Conservation (phyloP, 768 basidiomycete species). For the Leccinum fibrillosum region DNA sequence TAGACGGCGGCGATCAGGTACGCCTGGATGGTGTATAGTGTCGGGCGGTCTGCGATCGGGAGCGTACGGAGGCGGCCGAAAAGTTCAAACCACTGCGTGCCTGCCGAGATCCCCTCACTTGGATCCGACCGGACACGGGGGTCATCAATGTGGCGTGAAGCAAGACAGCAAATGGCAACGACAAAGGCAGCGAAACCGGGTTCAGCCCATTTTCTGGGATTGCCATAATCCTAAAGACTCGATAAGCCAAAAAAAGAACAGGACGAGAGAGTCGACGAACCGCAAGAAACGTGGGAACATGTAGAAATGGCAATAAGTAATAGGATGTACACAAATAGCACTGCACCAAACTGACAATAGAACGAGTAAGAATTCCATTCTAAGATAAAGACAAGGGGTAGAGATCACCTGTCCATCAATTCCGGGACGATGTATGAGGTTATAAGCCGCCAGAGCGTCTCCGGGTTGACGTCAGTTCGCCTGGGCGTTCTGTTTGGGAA, state of each 20-base stretch:
- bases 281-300: conserved; percentile 83
- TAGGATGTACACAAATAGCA: conserved; percentile 91
- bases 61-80: conserved; percentile 85
- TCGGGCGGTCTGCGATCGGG: conserved; percentile 84
- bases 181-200: conserved; percentile 94
- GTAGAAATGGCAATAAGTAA: conserved; percentile 88
- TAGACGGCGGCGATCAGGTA: conserved; percentile 91
- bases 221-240: conserved; percentile 74
- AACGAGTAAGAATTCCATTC: conserved; percentile 12
- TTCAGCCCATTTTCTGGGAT: conserved; percentile 93
- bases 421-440: conserved; percentile 85
- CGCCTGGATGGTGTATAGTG: conserved; percentile 88
- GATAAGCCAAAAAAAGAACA: conserved; percentile 15
- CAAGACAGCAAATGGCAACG: conserved; percentile 87
- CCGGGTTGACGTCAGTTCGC: conserved; percentile 79
- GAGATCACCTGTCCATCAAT: conserved; percentile 84
- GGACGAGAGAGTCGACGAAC: conserved; percentile 39
- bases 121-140: conserved; percentile 83
- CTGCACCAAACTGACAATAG: conserved; percentile 59
- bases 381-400: conserved; percentile 10
- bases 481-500: conserved; percentile 80
- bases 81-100: conserved; percentile 89
- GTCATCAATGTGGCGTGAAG: conserved; percentile 91
- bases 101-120: conserved; percentile 80
- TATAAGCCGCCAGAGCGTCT: conserved; percentile 82